phyloP scores from a whole-genome alignment of 2,329 filamentous ascomycete genomes.

The Dothiorella sarmentorum region DNA sequence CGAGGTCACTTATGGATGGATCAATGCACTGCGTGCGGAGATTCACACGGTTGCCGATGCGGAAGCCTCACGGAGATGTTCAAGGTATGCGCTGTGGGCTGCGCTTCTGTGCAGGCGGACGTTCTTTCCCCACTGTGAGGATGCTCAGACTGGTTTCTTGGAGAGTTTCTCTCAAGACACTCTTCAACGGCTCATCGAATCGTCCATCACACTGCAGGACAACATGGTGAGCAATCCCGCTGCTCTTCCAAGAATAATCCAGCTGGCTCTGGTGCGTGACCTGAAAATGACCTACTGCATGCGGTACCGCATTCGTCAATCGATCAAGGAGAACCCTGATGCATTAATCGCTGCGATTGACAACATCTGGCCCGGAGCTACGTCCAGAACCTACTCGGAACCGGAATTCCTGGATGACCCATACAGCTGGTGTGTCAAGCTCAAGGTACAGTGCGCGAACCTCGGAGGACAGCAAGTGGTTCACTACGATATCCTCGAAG shows the following conservation, averaged over 20 bases:
- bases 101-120: slow-evolving; percentile 56
- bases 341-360: slow-evolving; percentile 38
- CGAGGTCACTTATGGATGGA: slow-evolving; percentile 50
- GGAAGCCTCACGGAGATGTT: slow-evolving; percentile 37
- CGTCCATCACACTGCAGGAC: slow-evolving; percentile 48
- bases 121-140: slow-evolving; percentile 30
- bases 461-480: slow-evolving; percentile 33
- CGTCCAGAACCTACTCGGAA: slow-evolving; percentile 19
- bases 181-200: slow-evolving; percentile 35
- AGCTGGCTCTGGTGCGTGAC: slow-evolving; percentile 47
- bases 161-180: slow-evolving; percentile 1
- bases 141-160: neutral
- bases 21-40: slow-evolving; percentile 45
- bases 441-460: neutral
- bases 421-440: neutral
- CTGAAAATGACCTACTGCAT: slow-evolving; percentile 43
- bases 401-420: slow-evolving; percentile 24
- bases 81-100: slow-evolving; percentile 51
- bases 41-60: slow-evolving; percentile 39
- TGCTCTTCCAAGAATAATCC: slow-evolving; percentile 33
- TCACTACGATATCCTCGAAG: slow-evolving; percentile 47
- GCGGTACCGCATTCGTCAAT: slow-evolving; percentile 31
- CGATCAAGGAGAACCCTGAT: slow-evolving; percentile 31
- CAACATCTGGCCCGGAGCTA: slow-evolving; percentile 41
- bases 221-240: slow-evolving; percentile 40